Conservation (phyloP, 345 rosid genomes). For the Brassica carinata region DNA sequence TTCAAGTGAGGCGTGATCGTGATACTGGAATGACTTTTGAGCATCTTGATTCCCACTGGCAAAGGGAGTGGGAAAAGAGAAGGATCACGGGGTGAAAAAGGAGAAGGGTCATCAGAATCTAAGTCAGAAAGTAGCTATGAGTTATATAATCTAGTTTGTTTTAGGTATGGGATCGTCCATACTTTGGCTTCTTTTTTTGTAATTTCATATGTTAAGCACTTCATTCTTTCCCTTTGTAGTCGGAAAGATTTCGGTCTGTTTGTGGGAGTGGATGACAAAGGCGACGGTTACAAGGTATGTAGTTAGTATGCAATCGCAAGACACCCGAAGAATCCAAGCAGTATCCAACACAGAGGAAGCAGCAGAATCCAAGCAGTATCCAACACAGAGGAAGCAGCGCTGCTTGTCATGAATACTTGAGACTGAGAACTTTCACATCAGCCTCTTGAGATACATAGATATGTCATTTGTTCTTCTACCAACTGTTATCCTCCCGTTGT, state of each 20-base stretch:
- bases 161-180: conserved; percentile 57
- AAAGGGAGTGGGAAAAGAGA: conserved; percentile 39
- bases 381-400: no score
- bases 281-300: conserved; percentile 74
- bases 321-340: no score
- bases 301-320: not conserved
- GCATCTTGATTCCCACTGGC: conserved; percentile 62
- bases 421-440: no score
- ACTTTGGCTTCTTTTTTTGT: conserved; percentile 15
- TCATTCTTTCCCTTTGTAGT: conserved; percentile 52
- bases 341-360: no score
- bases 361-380: no score
- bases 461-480: no score
- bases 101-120: conserved; percentile 65
- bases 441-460: no score
- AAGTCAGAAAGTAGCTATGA: conserved; percentile 50
- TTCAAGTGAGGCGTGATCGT: conserved; percentile 81
- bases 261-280: conserved; percentile 78
- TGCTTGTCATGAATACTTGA: no score
- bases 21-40: conserved; percentile 69
- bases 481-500: no score
- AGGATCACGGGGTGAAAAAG: conserved; percentile 2
- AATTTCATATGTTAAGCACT: conserved; percentile 22
- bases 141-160: conserved; percentile 70
- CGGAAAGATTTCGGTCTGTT: conserved; percentile 90